Evolutionary conservation across 2,329 filamentous ascomycete species (phyloP), one percentile per base, ranked within the genome.

Genomic region (Cytospora piceicola): DNA sequence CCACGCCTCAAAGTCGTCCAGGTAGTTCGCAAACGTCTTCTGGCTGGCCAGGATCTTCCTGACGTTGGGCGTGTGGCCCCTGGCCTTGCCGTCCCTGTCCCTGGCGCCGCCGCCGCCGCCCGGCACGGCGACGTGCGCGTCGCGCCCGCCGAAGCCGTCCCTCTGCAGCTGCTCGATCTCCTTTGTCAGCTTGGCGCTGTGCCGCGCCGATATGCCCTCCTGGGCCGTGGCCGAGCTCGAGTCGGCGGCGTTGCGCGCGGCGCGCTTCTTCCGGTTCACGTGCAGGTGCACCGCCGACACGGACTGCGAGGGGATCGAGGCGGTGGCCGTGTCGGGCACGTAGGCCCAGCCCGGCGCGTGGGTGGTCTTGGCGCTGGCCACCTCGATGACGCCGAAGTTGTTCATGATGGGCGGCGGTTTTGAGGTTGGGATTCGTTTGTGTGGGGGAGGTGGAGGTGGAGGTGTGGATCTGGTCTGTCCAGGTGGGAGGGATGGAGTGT

Each of bases 311-410:
- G 80, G 76, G 70, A 84, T 83, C 12, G 85, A 83, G 63, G 86
- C 83, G 64, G 85, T 83, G 52, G 76, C 84, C 75, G 85, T 88
- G 74, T 97, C 92, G 34, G 93, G 89, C 1, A 97, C 92, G 75
- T 97, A 97, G 15, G 93, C 93, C 90, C 93, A 98, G 73, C 94
- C 94, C 0, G 94, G 93, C 1, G 92, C 91, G 54, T 85, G 82
- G 54, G 87, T 86, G 20, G 88, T 88, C 68, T 87, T 88, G 32
- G 88, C 81, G 73, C 87, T 88, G 42, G 92, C 91, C 65, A 97
- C 82, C 71, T 96, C 90, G 77, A 96, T 89, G 72, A 98, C 92
- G 72, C 91, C 90, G 71, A 90, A 90, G 72, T 88, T 87, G 74
- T 87, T 85, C 84, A 88, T 89, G 56, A 62, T 75, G 67, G 22